phyloP scores from a whole-genome alignment of 1,284 basidiomycete genomes.

The Spongispora temasekensis region DNA sequence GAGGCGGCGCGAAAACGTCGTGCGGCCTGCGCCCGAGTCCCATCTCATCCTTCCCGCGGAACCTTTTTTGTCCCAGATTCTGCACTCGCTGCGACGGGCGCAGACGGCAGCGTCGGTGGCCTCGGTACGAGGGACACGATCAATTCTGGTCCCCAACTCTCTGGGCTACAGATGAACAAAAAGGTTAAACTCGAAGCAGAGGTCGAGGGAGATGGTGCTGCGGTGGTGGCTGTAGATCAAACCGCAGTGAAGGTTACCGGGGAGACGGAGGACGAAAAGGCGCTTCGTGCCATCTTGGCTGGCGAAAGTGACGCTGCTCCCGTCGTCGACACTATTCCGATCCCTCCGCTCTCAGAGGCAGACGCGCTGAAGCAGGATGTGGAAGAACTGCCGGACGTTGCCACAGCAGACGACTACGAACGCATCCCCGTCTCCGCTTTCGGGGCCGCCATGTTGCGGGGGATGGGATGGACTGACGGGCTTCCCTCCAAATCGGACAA shows the following conservation, averaged over 20 bases:
- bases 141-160: slow-evolving; percentile 65
- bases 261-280: slow-evolving; percentile 71
- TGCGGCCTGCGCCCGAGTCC: slow-evolving; percentile 23
- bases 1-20: slow-evolving; percentile 63
- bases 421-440: slow-evolving; percentile 93
- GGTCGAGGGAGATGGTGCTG: slow-evolving; percentile 24
- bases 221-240: slow-evolving; percentile 11
- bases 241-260: slow-evolving; percentile 35
- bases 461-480: slow-evolving; percentile 96
- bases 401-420: slow-evolving; percentile 85
- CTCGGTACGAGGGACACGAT: slow-evolving; percentile 71
- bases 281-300: slow-evolving; percentile 72
- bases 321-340: slow-evolving; percentile 54
- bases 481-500: slow-evolving; percentile 55
- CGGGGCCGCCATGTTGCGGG: slow-evolving; percentile 89
- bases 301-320: slow-evolving; percentile 45
- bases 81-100: slow-evolving; percentile 59
- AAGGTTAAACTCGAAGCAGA: slow-evolving; percentile 34
- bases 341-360: slow-evolving; percentile 63
- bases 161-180: slow-evolving; percentile 60
- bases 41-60: slow-evolving; percentile 8
- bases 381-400: slow-evolving; percentile 70
- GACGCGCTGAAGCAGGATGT: slow-evolving; percentile 85
- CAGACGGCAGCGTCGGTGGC: slow-evolving; percentile 79
- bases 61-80: slow-evolving; percentile 65